Evolutionary conservation across 371 early-diverging fungal genomes (phyloP), one percentile per base, ranked within the genome.

Genomic region (Circinella minor): DNA sequence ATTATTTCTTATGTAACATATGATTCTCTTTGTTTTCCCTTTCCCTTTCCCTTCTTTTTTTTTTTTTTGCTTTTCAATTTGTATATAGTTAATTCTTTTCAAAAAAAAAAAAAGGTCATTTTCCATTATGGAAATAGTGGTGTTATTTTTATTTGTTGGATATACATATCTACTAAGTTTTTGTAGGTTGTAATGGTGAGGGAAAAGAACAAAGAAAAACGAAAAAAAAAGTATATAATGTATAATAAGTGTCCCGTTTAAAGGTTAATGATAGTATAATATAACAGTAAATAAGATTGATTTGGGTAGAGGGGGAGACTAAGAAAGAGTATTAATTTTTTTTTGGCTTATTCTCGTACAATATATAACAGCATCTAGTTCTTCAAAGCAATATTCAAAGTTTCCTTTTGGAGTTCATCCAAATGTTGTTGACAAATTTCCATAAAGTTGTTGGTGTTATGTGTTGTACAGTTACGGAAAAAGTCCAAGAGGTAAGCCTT

Each of bases 401-500:
- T 70, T 15, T 71, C 64, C 65, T 79, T 76, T 61, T 84, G 82
- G 39, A 75, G 75, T 3, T 77, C 72, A 46, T 76, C 79, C 62
- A 84, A 65, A 18, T 79, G 75, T 13, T 74, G 74, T 54, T 81
- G 78, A 60, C 81, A 84, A 34, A 82, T 70, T 14, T 82, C 81
- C 67, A 76, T 70, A 68, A 90, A 91, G 18, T 86, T 78, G 51
- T 86, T 86, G 13, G 82, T 76, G 73, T 92, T 87, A 49, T 88
- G 85, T 39, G 81, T 69, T 36, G 84, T 84, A 69, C 90, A 90
- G 70, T 88, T 88, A 47, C 85, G 83, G 84, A 94, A 89, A 79
- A 93, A 94, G n/a, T 89, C 80, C 13, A 86, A 74, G 46, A 94
- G 77, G 66, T 89, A 90, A 36, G 85, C 87, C 82, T 85, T 89